Percentiles rank a stretch among this genome's conserved stretches.
phyloP scores from a whole-genome alignment of 2,329 filamentous ascomycete genomes.

The Trichophyton schoenleinii region DNA sequence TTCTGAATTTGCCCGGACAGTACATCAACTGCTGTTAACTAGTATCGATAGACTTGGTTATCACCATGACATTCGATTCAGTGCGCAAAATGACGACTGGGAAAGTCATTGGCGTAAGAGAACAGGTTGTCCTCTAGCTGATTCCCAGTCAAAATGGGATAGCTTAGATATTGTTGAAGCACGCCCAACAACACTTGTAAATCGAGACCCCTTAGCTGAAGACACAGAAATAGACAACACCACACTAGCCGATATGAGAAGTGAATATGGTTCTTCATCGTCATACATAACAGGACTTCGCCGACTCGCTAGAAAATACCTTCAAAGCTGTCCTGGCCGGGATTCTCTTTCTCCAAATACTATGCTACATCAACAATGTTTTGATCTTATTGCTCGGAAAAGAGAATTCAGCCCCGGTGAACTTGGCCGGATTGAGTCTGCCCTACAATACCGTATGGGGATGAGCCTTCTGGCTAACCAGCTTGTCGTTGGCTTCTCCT shows the following conservation, averaged over 20 bases:
- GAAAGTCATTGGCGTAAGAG: conserved; percentile 7
- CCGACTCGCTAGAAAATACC: conserved; percentile 1
- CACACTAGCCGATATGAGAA: too few relatives aligned
- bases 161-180: neutral
- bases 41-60: neutral
- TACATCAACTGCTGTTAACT: neutral
- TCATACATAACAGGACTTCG: neutral
- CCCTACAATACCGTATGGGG: neutral
- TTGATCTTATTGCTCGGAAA: neutral
- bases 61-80: conserved; percentile 11
- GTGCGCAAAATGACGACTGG: conserved; percentile 15
- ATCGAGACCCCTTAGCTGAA: neutral
- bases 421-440: neutral
- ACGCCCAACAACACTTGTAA: neutral
- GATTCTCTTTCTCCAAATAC: conserved; percentile 5
- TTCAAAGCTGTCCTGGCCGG: neutral
- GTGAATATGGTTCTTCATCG: too few relatives aligned
- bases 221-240: neutral
- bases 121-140: conserved; percentile 10
- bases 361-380: neutral
- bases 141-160: conserved; percentile 13
- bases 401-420: neutral
- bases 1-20: neutral
- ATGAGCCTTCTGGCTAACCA: neutral
- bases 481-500: neutral